A percentile compares a stretch with the other conserved stretches of the same genome.
These are phyloP conservation scores for Rosa rugosa DNA, from an alignment of 306 rosid species.

Conservation along the genomic window DNA sequence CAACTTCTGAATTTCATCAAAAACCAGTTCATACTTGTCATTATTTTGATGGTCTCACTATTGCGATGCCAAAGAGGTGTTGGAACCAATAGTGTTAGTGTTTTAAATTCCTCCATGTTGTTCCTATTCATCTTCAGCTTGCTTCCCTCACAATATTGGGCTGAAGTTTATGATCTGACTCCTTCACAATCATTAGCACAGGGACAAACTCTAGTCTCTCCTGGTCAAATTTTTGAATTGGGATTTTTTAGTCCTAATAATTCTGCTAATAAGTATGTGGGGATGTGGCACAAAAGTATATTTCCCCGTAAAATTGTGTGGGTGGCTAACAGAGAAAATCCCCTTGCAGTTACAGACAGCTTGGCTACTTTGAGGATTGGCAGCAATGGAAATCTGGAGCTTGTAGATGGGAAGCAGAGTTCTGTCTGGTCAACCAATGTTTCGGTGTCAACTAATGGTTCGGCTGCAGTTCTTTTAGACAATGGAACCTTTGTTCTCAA, in stretches of 20 bases:
- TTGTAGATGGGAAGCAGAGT: constrained; percentile 22
- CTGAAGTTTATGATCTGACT: constrained; percentile 19
- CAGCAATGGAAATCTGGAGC: constrained; percentile 33
- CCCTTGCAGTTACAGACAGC: not conserved
- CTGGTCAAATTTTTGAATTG: constrained; percentile 23
- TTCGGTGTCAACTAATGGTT: not conserved
- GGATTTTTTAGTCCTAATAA: constrained; percentile 43
- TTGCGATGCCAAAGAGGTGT: not conserved
- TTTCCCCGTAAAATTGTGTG: constrained; percentile 8
- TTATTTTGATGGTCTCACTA: not conserved
- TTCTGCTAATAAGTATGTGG: constrained; percentile 32
- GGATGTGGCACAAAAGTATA: constrained; percentile 40
- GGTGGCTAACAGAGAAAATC: not conserved
- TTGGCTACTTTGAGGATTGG: not conserved
- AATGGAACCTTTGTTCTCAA: constrained; percentile 28
- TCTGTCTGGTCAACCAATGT: constrained; percentile 34
- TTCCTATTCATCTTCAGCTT: constrained; percentile 5
- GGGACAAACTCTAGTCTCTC: constrained; percentile 21
- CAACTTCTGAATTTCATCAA: not conserved
- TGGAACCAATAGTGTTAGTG: not conserved
- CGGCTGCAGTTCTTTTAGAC: constrained; percentile 32
- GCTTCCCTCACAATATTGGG: not conserved
- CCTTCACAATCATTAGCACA: constrained; percentile 6
- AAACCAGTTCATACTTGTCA: not conserved
- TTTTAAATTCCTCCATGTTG: not conserved